Conservation (phyloP, 768 basidiomycete genomes). For the Boletus rubroflammeus region DNA sequence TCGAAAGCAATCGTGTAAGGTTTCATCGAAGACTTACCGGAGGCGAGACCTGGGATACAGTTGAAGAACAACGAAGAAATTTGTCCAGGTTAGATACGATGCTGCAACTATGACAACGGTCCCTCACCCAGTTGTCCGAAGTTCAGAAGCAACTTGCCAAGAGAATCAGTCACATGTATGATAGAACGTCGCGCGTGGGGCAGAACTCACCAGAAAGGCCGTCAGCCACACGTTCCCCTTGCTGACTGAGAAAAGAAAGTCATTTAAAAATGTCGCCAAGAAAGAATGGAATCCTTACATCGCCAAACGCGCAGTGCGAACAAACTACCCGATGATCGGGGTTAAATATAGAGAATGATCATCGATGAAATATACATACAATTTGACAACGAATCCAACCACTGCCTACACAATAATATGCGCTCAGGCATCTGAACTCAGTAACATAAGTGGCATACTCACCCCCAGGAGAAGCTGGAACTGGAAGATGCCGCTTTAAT, state of each 20-base stretch:
- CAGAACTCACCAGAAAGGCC: constrained; percentile 40
- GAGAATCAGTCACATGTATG: not conserved
- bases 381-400: constrained; percentile 55
- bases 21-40: constrained; percentile 30
- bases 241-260: constrained; percentile 43
- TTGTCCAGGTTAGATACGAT: not conserved
- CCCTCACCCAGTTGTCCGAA: constrained; percentile 50
- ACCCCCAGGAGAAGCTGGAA: constrained; percentile 43
- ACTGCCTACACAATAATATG: constrained; percentile 36
- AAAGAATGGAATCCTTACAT: constrained; percentile 38
- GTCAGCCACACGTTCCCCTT: constrained; percentile 47
- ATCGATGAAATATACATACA: constrained; percentile 33
- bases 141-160: constrained; percentile 41
- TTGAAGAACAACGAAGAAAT: constrained; percentile 1
- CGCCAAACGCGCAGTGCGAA: constrained; percentile 63
- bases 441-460: constrained; percentile 10
- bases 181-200: not conserved
- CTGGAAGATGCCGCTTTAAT: constrained; percentile 22
- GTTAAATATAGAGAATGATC: not conserved
- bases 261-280: not conserved
- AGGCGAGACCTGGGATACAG: constrained; percentile 33
- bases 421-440: not conserved
- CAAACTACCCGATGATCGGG: constrained; percentile 32
- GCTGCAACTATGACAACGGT: not conserved
- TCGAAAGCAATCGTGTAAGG: not conserved